Base-by-base conservation (phyloP, 2,329 filamentous ascomycete species). In the Dactylonectria macrodidyma region DNA sequence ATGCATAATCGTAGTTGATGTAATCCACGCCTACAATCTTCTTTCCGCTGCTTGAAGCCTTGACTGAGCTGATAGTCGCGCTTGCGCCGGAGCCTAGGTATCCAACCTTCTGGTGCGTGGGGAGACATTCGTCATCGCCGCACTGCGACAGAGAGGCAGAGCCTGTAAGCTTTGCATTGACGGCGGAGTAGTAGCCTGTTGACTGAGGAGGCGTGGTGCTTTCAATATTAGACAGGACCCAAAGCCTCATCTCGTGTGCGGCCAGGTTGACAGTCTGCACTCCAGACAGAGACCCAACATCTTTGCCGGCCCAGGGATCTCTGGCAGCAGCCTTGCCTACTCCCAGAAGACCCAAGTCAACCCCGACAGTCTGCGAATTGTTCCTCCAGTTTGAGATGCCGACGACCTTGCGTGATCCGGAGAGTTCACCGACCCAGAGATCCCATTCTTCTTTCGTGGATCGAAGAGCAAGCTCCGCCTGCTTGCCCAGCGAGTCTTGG, bases 401-500 rank as follows among this genome's bases (percentile, higher is more conserved):
- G 1, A 84, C 77, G 0, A 87, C 85, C 5, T 77, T 80, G 3
- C 84, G 78, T 0, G 76, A 78, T 1, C 78, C 82, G 0, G 84
- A 85, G 1, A 88, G 78, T 8, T 83, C 79, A 0, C 86, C 86
- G 30, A 82, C 81, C 85, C 85, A 88, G 1, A 88, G 75, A 61
- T 89, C 87, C 77, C 84, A 87, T 48, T 83, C 81, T 33, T 84
- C 82, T 24, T 85, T 82, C 0, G 85, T 84, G 71, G 84, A 84
- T 5, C 86, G 80, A 5, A 84, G 78, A 1, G 84, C 75, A 1
- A 91, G 78, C n/a, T 81, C 80, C 0, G 87, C 86, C 51, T 87
- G 86, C 60, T 84, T 78, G 0, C 83, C 87, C 0, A 90, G 76
- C 0, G 83, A 66, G 71, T 90, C 89, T 70, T 90, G 88, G 71